A percentile compares a stretch with the other conserved stretches of the same genome.
phyloP scores from a whole-genome alignment of 495 filamentous ascomycete genomes.

The Penicillium cinerascens region DNA sequence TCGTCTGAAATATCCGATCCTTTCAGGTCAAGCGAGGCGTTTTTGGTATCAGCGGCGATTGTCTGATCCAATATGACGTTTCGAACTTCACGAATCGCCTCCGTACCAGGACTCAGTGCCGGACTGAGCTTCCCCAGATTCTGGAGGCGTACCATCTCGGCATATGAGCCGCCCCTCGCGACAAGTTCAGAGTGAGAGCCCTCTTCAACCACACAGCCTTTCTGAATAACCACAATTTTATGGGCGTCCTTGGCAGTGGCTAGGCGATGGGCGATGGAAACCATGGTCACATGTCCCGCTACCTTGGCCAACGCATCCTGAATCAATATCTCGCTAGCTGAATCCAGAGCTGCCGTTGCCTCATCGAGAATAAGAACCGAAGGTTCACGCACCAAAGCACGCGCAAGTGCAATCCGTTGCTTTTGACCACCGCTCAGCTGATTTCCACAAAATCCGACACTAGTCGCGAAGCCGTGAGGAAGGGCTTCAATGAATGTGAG shows the following conservation, averaged over 20 bases:
- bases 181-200: slow-evolving; percentile 42
- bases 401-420: slow-evolving; percentile 62
- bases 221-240: slow-evolving; percentile 55
- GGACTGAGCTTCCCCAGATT: slow-evolving; percentile 24
- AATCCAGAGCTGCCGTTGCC: slow-evolving; percentile 60
- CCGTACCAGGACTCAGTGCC: background rate
- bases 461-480: slow-evolving; percentile 47
- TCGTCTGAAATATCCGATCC: slow-evolving; percentile 17
- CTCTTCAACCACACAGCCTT: slow-evolving; percentile 50
- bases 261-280: slow-evolving; percentile 42
- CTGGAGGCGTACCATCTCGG: slow-evolving; percentile 38
- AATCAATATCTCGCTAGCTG: slow-evolving; percentile 47
- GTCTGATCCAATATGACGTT: background rate
- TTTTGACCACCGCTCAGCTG: slow-evolving; percentile 59
- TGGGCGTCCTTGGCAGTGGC: slow-evolving; percentile 53
- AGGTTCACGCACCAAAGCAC: slow-evolving; percentile 69
- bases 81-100: slow-evolving; percentile 14
- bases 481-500: slow-evolving; percentile 44
- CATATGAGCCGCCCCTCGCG: slow-evolving; percentile 35
- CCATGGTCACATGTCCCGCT: slow-evolving; percentile 33
- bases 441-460: slow-evolving; percentile 50
- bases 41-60: slow-evolving; percentile 13
- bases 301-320: slow-evolving; percentile 43
- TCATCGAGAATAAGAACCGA: slow-evolving; percentile 76
- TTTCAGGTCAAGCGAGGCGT: slow-evolving; percentile 17